phyloP scores from a whole-genome alignment of 495 filamentous ascomycete species.

The Penicillium silybi region DNA sequence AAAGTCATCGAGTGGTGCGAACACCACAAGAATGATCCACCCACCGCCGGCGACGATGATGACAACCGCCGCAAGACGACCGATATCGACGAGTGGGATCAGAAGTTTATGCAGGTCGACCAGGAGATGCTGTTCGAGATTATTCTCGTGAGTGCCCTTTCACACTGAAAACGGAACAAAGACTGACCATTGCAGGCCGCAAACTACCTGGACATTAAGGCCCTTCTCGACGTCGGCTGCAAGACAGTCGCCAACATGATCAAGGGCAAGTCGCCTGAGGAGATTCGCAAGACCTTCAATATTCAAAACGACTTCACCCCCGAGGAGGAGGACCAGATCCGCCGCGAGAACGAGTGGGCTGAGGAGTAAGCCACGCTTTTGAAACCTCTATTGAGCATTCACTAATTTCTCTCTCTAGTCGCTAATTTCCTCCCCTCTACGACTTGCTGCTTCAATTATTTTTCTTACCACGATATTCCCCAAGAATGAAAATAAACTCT shows the following conservation, averaged over 20 bases:
- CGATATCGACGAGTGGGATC: slow-evolving; percentile 99
- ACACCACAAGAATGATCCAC: slow-evolving; percentile 86
- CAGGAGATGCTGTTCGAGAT: slow-evolving; percentile 99
- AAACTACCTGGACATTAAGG: slow-evolving; percentile 72
- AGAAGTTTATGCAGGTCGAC: slow-evolving; percentile 99
- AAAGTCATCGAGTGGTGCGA: slow-evolving; percentile 98
- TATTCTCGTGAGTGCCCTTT: slow-evolving; percentile 72
- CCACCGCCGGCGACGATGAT: slow-evolving; percentile 77
- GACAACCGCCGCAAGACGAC: slow-evolving; percentile 96
- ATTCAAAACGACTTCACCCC: slow-evolving; percentile 73
- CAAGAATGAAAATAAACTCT: slow-evolving; percentile 3
- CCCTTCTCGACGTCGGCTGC: slow-evolving; percentile 63
- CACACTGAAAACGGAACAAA: neutral
- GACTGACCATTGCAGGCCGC: slow-evolving; percentile 44
- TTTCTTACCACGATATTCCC: neutral
- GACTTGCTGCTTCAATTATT: neutral
- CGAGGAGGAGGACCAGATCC: slow-evolving; percentile 71
- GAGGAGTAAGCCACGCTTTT: slow-evolving; percentile 50
- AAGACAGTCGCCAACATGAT: slow-evolving; percentile 72
- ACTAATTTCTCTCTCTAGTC: neutral
- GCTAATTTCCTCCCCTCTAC: neutral
- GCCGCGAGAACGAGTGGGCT: slow-evolving; percentile 70
- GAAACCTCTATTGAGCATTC: neutral
- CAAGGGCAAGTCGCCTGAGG: slow-evolving; percentile 68
- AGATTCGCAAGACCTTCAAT: slow-evolving; percentile 74